Percentiles rank a stretch among this genome's conserved stretches.
Conservation (phyloP, 1,284 basidiomycete genomes). For the Irpex sp. region DNA sequence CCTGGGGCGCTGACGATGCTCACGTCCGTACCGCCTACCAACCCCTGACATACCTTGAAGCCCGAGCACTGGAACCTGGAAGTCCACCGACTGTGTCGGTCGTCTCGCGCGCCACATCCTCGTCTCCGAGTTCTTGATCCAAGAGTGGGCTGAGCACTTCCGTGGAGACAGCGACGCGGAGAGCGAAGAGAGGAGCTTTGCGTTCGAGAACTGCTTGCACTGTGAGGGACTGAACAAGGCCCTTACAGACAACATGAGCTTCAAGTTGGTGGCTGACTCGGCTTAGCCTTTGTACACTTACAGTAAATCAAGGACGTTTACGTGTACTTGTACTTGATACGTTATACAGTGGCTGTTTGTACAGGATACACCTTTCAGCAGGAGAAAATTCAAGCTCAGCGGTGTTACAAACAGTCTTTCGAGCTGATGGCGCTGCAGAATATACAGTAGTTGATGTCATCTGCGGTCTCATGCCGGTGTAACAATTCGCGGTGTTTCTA, state of each 20-base stretch:
- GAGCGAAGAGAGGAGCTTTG: conserved; percentile 56
- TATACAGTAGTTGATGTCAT: too few relatives aligned
- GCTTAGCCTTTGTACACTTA: too few relatives aligned
- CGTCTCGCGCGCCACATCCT: conserved; percentile 58
- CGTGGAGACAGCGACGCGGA: conserved; percentile 47
- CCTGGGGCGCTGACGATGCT: conserved; percentile 56
- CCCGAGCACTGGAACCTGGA: conserved; percentile 38
- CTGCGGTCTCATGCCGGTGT: too few relatives aligned
- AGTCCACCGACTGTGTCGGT: conserved; percentile 36
- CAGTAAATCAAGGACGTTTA: too few relatives aligned
- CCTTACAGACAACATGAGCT: conserved; percentile 33
- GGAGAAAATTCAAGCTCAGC: too few relatives aligned
- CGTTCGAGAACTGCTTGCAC: conserved; percentile 49
- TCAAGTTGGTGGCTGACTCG: not conserved
- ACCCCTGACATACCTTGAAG: conserved; percentile 48
- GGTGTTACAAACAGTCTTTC: too few relatives aligned
- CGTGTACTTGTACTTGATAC: too few relatives aligned
- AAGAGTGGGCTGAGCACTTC: conserved; percentile 64
- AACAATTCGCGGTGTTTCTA: too few relatives aligned
- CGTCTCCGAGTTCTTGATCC: conserved; percentile 56
- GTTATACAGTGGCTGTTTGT: too few relatives aligned
- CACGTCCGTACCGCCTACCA: conserved; percentile 46
- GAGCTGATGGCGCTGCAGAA: too few relatives aligned
- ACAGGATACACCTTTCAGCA: too few relatives aligned
- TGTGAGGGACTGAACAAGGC: conserved; percentile 46